Evolutionary conservation across 257 asterid species (phyloP).

Genomic region (Nicotiana tabacum): DNA sequence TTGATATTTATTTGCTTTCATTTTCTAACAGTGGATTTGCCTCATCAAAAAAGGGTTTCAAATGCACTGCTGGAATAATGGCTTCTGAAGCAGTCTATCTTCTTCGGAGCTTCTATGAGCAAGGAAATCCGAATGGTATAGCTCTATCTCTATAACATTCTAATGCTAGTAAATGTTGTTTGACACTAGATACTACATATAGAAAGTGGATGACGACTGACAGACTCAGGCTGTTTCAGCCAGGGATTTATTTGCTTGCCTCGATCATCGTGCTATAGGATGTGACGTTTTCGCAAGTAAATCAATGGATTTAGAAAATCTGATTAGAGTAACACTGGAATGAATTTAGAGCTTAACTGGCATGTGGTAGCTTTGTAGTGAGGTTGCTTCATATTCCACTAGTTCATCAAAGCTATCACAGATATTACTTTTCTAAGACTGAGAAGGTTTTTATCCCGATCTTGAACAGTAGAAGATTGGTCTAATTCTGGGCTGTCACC

Average conservation of each 20-base stretch:
- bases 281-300: neutral
- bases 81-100: constrained; percentile 73
- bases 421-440: neutral
- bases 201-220: neutral
- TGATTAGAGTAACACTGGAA: neutral
- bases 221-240: neutral
- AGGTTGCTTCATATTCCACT: neutral
- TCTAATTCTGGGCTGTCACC: neutral
- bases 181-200: neutral
- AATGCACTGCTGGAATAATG: constrained; percentile 82
- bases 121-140: constrained; percentile 28
- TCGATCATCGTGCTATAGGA: neutral
- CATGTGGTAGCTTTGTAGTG: neutral
- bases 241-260: neutral
- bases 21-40: constrained; percentile 24
- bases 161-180: constrained; percentile 6
- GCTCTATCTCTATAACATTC: constrained; percentile 25
- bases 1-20: neutral
- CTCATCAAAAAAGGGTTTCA: constrained; percentile 46
- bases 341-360: neutral
- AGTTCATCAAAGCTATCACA: neutral
- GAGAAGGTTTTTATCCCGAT: neutral
- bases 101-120: constrained; percentile 79
- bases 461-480: neutral
- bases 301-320: neutral